phyloP scores from a whole-genome alignment of 2,329 filamentous ascomycete genomes.

The Penicillium sp. region DNA sequence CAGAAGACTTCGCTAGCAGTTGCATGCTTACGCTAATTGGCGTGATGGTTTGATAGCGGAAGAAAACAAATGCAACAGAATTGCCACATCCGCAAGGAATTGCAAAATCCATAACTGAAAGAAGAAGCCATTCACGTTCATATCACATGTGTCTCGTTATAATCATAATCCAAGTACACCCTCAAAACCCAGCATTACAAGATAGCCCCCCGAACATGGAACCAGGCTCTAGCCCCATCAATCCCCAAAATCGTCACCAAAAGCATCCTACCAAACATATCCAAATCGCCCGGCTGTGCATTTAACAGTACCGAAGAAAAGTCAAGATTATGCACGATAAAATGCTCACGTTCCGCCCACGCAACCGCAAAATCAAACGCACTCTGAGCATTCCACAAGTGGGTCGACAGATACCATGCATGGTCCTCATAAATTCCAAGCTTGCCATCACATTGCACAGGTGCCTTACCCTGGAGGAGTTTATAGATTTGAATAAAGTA shows the following conservation, averaged over 20 bases:
- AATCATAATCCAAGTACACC: not conserved
- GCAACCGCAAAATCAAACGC: slow-evolving; percentile 31
- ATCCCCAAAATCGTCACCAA: slow-evolving; percentile 27
- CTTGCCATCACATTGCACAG: slow-evolving; percentile 24
- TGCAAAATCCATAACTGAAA: not conserved
- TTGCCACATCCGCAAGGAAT: not conserved
- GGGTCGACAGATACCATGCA: slow-evolving; percentile 31
- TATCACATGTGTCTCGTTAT: not conserved
- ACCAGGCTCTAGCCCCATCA: slow-evolving; percentile 28
- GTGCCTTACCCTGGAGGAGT: slow-evolving; percentile 18
- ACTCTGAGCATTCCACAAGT: slow-evolving; percentile 28
- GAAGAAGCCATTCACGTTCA: not conserved
- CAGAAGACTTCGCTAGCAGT: not conserved
- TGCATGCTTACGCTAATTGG: not conserved
- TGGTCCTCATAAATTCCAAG: slow-evolving; percentile 23
- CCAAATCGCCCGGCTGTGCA: slow-evolving; percentile 28
- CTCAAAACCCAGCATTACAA: slow-evolving; percentile 4
- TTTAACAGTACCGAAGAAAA: slow-evolving; percentile 18
- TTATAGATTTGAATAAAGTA: slow-evolving; percentile 41
- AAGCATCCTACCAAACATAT: slow-evolving; percentile 29
- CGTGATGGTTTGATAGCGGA: not conserved
- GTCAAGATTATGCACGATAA: slow-evolving; percentile 26
- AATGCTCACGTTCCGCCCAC: slow-evolving; percentile 27
- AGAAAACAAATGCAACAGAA: not conserved
- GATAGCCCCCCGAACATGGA: slow-evolving; percentile 18